Conservation (phyloP, 140 eudicot genomes). For the Cichorium intybus region DNA sequence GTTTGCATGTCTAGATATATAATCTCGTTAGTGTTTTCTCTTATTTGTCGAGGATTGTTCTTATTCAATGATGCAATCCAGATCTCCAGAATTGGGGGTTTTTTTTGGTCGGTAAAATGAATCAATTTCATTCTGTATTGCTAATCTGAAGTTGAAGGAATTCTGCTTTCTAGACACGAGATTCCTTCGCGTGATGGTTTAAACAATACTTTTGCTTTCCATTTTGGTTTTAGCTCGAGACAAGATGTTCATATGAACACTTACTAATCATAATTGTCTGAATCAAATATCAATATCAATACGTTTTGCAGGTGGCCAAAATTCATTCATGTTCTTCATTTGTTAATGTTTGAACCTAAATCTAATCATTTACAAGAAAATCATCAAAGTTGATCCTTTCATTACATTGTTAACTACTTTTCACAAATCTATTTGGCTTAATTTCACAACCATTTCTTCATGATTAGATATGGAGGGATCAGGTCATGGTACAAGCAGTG, state of each 20-base stretch:
- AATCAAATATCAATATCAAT: not conserved
- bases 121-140: not conserved
- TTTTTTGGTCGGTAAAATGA: not conserved
- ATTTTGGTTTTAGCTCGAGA: not conserved
- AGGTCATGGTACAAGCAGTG: conserved; percentile 49
- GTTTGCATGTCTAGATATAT: not conserved
- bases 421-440: too few species aligned
- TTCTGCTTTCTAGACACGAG: not conserved
- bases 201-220: not conserved
- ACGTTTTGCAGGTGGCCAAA: conserved; percentile 9
- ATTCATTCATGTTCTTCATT: conserved; percentile 5
- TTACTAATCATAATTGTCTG: conserved; percentile 7
- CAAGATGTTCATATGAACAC: conserved; percentile 1
- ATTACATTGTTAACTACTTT: not conserved
- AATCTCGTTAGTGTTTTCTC: not conserved
- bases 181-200: conserved; percentile 16
- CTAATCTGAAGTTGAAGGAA: not conserved
- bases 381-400: not conserved
- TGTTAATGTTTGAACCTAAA: conserved; percentile 14
- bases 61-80: not conserved
- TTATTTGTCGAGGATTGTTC: conserved; percentile 7
- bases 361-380: not conserved
- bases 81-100: conserved; percentile 21
- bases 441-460: conserved; percentile 21
- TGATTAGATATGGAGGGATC: conserved; percentile 64